A percentile compares a stretch with the other conserved stretches of the same genome.
Evolutionary conservation across 352 stramenopile genomes (phyloP).

Genomic region (Pythium chondricola): DNA sequence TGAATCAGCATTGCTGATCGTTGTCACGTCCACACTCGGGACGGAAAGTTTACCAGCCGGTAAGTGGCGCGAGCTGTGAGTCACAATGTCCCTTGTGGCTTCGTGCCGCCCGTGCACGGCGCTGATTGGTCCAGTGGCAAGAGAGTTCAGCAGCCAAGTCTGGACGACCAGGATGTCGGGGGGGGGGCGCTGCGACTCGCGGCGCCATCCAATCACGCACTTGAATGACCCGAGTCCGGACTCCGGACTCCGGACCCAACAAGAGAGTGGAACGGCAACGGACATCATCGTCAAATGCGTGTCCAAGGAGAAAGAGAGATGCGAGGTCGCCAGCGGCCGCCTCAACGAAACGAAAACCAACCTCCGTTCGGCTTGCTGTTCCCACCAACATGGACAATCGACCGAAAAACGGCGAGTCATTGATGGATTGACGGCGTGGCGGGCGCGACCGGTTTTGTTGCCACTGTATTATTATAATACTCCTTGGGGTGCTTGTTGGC

Average conservation of each 20-base stretch:
- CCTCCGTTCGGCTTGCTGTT: background rate
- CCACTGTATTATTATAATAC: too few relatives aligned
- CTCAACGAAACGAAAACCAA: background rate
- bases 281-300: too few relatives aligned
- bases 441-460: too few relatives aligned
- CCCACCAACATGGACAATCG: too few relatives aligned
- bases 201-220: background rate
- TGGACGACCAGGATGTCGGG: constrained; percentile 17
- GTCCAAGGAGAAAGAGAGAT: background rate
- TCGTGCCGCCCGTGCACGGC: background rate
- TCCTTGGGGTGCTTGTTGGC: too few relatives aligned
- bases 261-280: constrained; percentile 5
- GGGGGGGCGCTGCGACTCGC: constrained; percentile 6
- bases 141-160: constrained; percentile 7
- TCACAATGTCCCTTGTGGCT: background rate
- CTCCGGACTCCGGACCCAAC: background rate
- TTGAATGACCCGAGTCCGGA: constrained; percentile 3
- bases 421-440: too few relatives aligned
- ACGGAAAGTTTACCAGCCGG: too few relatives aligned
- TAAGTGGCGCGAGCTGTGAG: constrained; percentile 3
- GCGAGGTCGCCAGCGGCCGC: background rate
- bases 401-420: too few relatives aligned
- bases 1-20: too few relatives aligned
- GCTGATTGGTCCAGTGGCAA: constrained; percentile 1
- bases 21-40: too few relatives aligned